A percentile compares a stretch with the other conserved stretches of the same genome.
These are phyloP conservation scores for Podospora tetraspora DNA, from an alignment of 495 filamentous ascomycete species.

Conservation along the genomic window DNA sequence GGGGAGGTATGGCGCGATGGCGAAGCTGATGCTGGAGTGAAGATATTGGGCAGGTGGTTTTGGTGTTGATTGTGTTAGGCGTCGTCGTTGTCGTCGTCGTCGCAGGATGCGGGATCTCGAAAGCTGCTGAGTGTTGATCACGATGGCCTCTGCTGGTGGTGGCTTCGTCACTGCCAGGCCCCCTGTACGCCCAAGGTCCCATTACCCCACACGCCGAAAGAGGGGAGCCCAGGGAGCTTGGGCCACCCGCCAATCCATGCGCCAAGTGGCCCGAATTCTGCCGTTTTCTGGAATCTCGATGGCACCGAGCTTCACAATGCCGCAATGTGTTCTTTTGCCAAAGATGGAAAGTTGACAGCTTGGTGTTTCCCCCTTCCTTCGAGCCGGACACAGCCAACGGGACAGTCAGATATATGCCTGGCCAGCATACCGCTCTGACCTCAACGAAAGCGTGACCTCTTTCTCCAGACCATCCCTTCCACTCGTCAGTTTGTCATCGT, in stretches of 20 bases:
- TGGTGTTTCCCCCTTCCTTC: slow-evolving; percentile 17
- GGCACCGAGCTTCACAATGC: slow-evolving; percentile 17
- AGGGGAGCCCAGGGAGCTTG: slow-evolving; percentile 26
- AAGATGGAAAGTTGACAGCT: slow-evolving; percentile 35
- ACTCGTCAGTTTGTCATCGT: neutral
- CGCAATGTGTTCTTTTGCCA: slow-evolving; percentile 39
- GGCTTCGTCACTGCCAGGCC: slow-evolving; percentile 9
- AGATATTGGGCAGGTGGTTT: neutral
- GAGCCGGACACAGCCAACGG: neutral
- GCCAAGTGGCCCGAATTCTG: slow-evolving; percentile 14
- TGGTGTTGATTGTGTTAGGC: neutral
- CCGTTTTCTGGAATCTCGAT: slow-evolving; percentile 18
- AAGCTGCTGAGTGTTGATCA: neutral
- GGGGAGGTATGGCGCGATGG: neutral
- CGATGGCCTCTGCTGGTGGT: neutral
- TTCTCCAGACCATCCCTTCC: neutral
- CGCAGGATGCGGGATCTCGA: neutral
- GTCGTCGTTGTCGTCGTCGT: neutral
- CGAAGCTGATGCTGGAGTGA: neutral
- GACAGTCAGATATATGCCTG: neutral
- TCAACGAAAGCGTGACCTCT: slow-evolving; percentile 11
- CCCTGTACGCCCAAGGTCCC: neutral
- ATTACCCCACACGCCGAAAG: slow-evolving; percentile 12
- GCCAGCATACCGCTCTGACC: neutral
- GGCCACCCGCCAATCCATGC: slow-evolving; percentile 16